Percentiles rank a stretch among this genome's conserved stretches.
Evolutionary conservation across 2,329 filamentous ascomycete species (phyloP).

Genomic region (Colletotrichum horii): DNA sequence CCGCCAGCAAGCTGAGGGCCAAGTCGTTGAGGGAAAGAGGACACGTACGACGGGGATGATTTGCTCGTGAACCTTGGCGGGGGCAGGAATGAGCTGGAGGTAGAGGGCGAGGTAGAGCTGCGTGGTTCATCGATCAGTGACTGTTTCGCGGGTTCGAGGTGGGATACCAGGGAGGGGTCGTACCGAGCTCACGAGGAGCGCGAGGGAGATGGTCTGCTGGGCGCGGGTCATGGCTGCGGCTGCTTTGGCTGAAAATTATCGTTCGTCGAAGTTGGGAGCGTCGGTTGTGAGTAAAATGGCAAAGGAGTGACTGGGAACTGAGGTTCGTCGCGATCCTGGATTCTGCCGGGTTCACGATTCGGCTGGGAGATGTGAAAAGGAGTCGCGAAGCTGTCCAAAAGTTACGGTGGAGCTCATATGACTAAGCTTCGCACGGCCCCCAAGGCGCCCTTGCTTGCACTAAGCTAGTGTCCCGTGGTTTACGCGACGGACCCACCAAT

Average conservation of each 20-base stretch:
- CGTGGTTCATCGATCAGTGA: slow-evolving; percentile 22
- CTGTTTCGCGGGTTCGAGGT: background rate
- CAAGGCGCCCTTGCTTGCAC: background rate
- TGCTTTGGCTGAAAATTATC: background rate
- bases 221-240: slow-evolving; percentile 84
- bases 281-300: background rate
- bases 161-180: slow-evolving; percentile 29
- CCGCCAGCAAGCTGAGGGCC: too few relatives aligned
- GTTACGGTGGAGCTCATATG: background rate
- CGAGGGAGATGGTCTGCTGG: slow-evolving; percentile 87
- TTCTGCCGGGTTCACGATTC: background rate
- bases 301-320: slow-evolving; percentile 17
- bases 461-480: too few relatives aligned
- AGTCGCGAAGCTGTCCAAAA: slow-evolving; percentile 24
- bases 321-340: background rate
- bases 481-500: background rate
- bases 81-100: slow-evolving; percentile 82
- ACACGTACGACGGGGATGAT: slow-evolving; percentile 85
- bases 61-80: slow-evolving; percentile 77
- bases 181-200: slow-evolving; percentile 88
- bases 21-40: background rate
- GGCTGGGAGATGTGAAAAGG: slow-evolving; percentile 14
- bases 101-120: slow-evolving; percentile 90
- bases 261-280: background rate
- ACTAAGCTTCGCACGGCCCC: background rate